Evolutionary conservation across 1,284 basidiomycete genomes (phyloP).

Genomic region (Cutaneotrichosporon sp.): DNA sequence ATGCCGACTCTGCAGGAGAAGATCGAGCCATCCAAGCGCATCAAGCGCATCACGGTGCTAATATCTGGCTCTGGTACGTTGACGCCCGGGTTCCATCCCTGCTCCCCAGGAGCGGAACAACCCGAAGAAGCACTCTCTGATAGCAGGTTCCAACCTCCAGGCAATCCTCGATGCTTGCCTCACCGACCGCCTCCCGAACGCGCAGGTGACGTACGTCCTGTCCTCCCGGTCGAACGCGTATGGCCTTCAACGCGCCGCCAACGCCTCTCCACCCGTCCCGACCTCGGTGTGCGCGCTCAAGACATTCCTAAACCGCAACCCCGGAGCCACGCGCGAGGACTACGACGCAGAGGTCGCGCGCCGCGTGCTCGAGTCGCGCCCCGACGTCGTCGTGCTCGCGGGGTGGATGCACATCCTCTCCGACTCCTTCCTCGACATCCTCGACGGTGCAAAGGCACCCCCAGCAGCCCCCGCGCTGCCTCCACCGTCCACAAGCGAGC

Average conservation of each 20-base stretch:
- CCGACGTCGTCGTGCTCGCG: constrained; percentile 85
- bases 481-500: constrained; percentile 16
- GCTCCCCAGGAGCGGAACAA: no score
- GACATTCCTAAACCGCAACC: constrained; percentile 71
- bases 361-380: constrained; percentile 59
- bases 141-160: constrained; percentile 84
- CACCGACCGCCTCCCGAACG: constrained; percentile 56
- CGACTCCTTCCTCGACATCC: constrained; percentile 52
- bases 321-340: constrained; percentile 68
- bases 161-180: constrained; percentile 84
- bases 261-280: constrained; percentile 68
- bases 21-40: constrained; percentile 19
- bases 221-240: constrained; percentile 91
- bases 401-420: constrained; percentile 95
- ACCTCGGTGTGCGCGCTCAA: constrained; percentile 80
- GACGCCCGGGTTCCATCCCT: no score
- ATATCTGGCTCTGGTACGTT: constrained; percentile 75
- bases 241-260: constrained; percentile 73
- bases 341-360: constrained; percentile 82
- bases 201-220: constrained; percentile 73
- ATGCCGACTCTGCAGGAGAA: constrained; percentile 28
- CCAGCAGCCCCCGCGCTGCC: constrained; percentile 29
- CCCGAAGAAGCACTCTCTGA: neutral
- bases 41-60: constrained; percentile 57
- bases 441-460: constrained; percentile 36